Evolutionary conservation across 2,329 filamentous ascomycete genomes (phyloP), one percentile per base, ranked within the genome.

Genomic region (Calonectria montana): DNA sequence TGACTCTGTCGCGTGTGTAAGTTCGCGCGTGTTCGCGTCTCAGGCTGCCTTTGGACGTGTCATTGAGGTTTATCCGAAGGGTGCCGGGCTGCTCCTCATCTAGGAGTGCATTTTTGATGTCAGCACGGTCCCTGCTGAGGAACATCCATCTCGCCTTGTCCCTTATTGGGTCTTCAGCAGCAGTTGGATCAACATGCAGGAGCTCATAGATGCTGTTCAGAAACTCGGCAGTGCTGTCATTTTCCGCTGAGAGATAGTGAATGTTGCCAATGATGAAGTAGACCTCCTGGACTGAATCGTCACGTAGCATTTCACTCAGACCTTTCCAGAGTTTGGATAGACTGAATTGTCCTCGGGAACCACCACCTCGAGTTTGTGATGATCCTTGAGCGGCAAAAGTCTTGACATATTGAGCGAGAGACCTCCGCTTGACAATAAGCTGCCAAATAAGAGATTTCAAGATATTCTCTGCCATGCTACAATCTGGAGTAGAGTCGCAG

Each of bases 191-290:
- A 4, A 31, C 25, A 16, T 57, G 41, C 10, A 69, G 41, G n/a
- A 55, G 39, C 7, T 69, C 67, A 8, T 61, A 57, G 1, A 69
- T 48, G 16, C 15, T 45, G 5, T 4, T 25, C 13, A 69, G 7
- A 45, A 69, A 65, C 39, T 65, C 67, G 16, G 21, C 31, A 12
- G 67, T 69, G 29, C 61, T 55, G 4, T 48, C 35, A 5, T 65
- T 6, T 81, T 84, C 82, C 53, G 81, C 80, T 8, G 83, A 82
- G 39, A 85, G 79, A 2, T 78, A 79, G 61, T 85, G 83, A 4
- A 85, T 70, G 55, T 85, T 85, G 65, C 83, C 84, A 53, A 85
- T 59, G n/a, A 85, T 77, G 55, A 85, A 83, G 57, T 84, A 82
- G 6, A 85, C 82, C 12, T 83, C 67, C 23, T 65, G 48, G 5